Evolutionary conservation across 331 rosid genomes (phyloP), one percentile per base, ranked within the genome.

Genomic region (Stylosanthes scabra): DNA sequence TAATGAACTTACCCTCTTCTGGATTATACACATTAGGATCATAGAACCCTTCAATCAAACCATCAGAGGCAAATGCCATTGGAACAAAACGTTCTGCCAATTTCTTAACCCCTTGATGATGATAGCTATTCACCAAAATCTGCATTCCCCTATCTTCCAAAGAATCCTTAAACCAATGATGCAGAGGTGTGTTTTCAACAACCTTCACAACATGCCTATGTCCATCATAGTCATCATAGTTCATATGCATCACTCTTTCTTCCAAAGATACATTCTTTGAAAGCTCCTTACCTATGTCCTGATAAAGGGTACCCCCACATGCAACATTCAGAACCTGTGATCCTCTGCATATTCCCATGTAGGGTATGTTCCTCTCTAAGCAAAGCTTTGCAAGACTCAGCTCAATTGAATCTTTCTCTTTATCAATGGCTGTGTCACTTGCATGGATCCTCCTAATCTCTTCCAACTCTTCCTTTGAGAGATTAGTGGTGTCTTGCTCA

Each of bases 311-410:
- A 6, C 97, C 98, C 11, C 96, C 97, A 66, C 97, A 91, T 3
- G 98, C 98, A 31, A 93, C 98, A 65, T 93, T 93, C 2, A 93
- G 69, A 47, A 93, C 80, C 45, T 93, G 98, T 20, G 97, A 89
- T 0, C 98, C 97, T 45, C 98, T 84, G 74, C 98, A 91, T 6
- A 93, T 93, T 44, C 98, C 98, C 77, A 91, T 25, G 58, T 89
- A 91, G 41, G 98, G 97, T 12, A 91, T 93, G 88, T 91, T 93
- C 74, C 97, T 83, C 56, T 93, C 97, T 0, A 93, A 87, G 64
- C 97, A 93, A 5, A 93, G 97, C 79, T 88, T 93, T 0, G 97
- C 97, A 0, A 93, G 87, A 11, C 91, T 76, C 34, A 93, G 50
- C 59, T 93, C 97, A 46, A 93, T 91, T 7, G 96, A 83, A 47